phyloP scores from a whole-genome alignment of 768 basidiomycete species.

The Glaciozyma martinii region DNA sequence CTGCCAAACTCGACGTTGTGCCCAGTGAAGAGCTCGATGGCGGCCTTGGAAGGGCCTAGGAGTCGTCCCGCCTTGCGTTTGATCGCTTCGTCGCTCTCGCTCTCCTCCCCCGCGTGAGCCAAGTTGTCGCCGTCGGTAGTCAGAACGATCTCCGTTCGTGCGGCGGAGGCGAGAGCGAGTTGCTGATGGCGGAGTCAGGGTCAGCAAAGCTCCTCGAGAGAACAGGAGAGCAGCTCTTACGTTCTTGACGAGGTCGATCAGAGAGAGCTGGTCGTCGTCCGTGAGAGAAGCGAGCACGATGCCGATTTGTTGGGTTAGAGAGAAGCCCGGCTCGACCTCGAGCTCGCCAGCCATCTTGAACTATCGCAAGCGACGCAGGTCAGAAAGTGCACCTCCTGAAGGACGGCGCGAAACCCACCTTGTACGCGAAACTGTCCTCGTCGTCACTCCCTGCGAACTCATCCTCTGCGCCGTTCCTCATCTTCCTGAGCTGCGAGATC shows the following conservation, averaged over 20 bases:
- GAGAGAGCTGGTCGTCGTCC: slow-evolving; percentile 53
- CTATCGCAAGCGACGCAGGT: slow-evolving; percentile 4
- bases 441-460: slow-evolving; percentile 32
- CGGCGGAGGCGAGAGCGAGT: slow-evolving; percentile 38
- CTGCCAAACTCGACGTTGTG: slow-evolving; percentile 40
- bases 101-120: slow-evolving; percentile 1
- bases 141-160: slow-evolving; percentile 40
- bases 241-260: slow-evolving; percentile 72
- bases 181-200: slow-evolving; percentile 13
- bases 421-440: slow-evolving; percentile 15
- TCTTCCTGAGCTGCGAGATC: slow-evolving; percentile 74
- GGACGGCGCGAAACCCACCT: slow-evolving; percentile 41
- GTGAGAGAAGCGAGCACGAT: slow-evolving; percentile 68
- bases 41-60: slow-evolving; percentile 57
- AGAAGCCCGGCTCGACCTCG: slow-evolving; percentile 73
- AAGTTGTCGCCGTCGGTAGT: slow-evolving; percentile 36
- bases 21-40: slow-evolving; percentile 40
- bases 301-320: slow-evolving; percentile 81
- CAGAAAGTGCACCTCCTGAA: slow-evolving; percentile 41
- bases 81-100: slow-evolving; percentile 33
- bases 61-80: slow-evolving; percentile 31
- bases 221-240: slow-evolving; percentile 45
- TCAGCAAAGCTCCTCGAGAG: neutral
- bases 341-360: slow-evolving; percentile 49
- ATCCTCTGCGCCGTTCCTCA: slow-evolving; percentile 19